phyloP scores from a whole-genome alignment of 2,329 filamentous ascomycete genomes.

The Xylariomycetidae sp. region DNA sequence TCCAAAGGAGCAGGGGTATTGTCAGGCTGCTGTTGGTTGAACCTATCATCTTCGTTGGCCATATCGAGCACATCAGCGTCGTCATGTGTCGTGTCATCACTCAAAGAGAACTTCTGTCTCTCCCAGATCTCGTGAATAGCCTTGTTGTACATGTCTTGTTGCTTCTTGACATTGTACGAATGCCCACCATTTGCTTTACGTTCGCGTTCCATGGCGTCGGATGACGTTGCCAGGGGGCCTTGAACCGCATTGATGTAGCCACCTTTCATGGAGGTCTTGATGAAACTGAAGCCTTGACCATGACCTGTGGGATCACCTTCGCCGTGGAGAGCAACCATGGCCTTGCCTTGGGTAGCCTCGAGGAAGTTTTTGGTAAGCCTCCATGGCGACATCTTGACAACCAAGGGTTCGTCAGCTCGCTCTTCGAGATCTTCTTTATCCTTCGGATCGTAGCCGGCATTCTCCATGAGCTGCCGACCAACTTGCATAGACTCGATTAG shows the following conservation, averaged over 20 bases:
- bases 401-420: constrained; percentile 64
- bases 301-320: constrained; percentile 92
- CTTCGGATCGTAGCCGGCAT: constrained; percentile 76
- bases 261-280: constrained; percentile 98
- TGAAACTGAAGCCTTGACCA: constrained; percentile 92
- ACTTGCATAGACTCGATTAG: constrained; percentile 96
- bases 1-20: constrained; percentile 63
- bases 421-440: constrained; percentile 67
- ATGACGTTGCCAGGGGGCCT: constrained; percentile 60
- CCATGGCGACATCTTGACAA: constrained; percentile 91
- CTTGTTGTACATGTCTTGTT: constrained; percentile 87
- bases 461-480: constrained; percentile 82
- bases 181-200: constrained; percentile 88
- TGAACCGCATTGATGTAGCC: constrained; percentile 81
- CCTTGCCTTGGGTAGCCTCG: constrained; percentile 88
- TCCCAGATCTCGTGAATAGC: constrained; percentile 92
- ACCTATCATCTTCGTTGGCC: constrained; percentile 61
- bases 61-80: constrained; percentile 55
- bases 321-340: constrained; percentile 92
- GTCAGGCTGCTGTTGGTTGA: constrained; percentile 68
- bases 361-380: constrained; percentile 95
- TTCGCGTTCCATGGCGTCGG: constrained; percentile 82
- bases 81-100: constrained; percentile 64
- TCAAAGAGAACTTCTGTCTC: constrained; percentile 74
- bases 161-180: constrained; percentile 94